phyloP scores from a whole-genome alignment of 2,329 filamentous ascomycete genomes.

The Fusarium praegraminearum region DNA sequence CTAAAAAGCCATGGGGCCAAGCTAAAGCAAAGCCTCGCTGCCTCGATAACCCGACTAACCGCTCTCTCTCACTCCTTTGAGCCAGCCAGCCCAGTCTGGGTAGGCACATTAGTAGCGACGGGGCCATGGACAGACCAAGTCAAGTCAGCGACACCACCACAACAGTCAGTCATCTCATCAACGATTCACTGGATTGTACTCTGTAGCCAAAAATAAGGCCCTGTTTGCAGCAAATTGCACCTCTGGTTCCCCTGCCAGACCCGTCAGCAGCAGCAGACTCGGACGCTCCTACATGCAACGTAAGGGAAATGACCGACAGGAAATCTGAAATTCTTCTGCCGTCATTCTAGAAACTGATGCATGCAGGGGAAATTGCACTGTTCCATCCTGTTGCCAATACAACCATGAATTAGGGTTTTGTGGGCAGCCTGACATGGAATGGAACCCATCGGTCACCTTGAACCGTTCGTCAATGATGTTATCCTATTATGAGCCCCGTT shows the following conservation, averaged over 20 bases:
- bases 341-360: conserved; percentile 50
- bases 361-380: conserved; percentile 32
- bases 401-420: conserved; percentile 34
- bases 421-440: conserved; percentile 9
- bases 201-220: conserved; percentile 24
- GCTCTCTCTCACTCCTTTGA: conserved; percentile 15
- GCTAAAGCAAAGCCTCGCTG: neutral
- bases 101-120: conserved; percentile 4
- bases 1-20: conserved; percentile 13
- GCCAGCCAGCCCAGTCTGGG: conserved; percentile 11
- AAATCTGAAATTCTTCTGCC: conserved; percentile 46
- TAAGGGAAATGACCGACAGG: conserved; percentile 14
- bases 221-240: conserved; percentile 38
- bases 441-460: neutral
- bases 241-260: conserved; percentile 31
- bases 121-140: conserved; percentile 11
- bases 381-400: conserved; percentile 13
- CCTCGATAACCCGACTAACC: conserved; percentile 25
- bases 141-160: conserved; percentile 26
- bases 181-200: conserved; percentile 9
- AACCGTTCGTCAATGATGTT: neutral
- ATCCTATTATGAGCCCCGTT: neutral
- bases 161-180: conserved; percentile 25
- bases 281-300: neutral
- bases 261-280: neutral